A percentile compares a stretch with the other conserved stretches of the same genome.
Conservation (phyloP, 1,284 basidiomycete species). For the Marasmius sp. region DNA sequence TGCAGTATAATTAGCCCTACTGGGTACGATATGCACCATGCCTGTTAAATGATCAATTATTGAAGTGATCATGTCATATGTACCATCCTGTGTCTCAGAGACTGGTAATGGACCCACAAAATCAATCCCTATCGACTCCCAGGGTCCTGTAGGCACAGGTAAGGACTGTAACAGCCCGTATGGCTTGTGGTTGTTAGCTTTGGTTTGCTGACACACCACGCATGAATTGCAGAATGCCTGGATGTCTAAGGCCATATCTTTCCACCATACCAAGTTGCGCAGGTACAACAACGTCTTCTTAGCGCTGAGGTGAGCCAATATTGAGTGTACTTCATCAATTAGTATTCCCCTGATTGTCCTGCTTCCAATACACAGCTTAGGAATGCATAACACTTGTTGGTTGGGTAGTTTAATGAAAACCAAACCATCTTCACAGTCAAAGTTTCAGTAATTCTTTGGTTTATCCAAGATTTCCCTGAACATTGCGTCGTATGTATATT, state of each 20-base stretch:
- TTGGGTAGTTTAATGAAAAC: constrained; percentile 12
- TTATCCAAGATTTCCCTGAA: constrained; percentile 11
- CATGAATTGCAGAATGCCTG: constrained; percentile 25
- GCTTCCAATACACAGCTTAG: constrained; percentile 12
- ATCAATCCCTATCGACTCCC: constrained; percentile 33
- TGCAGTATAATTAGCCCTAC: constrained; percentile 15
- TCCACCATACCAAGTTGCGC: constrained; percentile 28
- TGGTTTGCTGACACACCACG: constrained; percentile 21
- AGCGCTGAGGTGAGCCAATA: constrained; percentile 27
- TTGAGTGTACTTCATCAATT: constrained; percentile 27
- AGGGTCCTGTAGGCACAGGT: constrained; percentile 22
- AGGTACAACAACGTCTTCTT: constrained; percentile 26
- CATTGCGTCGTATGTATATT: neutral
- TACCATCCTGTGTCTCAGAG: constrained; percentile 24
- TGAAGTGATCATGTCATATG: constrained; percentile 29
- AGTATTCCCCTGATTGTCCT: constrained; percentile 22
- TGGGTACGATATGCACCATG: constrained; percentile 31
- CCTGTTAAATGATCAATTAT: constrained; percentile 33
- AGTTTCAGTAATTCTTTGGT: constrained; percentile 16
- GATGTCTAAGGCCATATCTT: constrained; percentile 22
- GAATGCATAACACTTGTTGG: constrained; percentile 16
- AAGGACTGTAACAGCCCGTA: constrained; percentile 25
- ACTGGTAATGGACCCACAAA: constrained; percentile 35
- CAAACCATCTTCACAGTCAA: constrained; percentile 16
- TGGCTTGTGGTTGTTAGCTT: constrained; percentile 23